Evolutionary conservation across 2,329 filamentous ascomycete genomes (phyloP).

Genomic region (Purpureocillium takamizusanense): DNA sequence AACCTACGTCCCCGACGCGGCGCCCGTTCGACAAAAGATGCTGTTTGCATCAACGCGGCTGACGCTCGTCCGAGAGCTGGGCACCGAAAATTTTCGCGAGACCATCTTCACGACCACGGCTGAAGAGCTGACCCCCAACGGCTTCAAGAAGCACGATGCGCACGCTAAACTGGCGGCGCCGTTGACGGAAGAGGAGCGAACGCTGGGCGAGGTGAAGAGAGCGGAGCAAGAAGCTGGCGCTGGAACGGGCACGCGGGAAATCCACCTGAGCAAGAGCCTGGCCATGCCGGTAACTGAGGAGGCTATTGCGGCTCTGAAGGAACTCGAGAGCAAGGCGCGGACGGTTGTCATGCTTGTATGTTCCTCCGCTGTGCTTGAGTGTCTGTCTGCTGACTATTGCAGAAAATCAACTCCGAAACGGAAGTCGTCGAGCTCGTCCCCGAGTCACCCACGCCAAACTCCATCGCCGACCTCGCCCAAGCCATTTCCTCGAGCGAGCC

Average conservation of each 20-base stretch:
- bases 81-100: constrained; percentile 69
- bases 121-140: constrained; percentile 58
- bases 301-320: constrained; percentile 54
- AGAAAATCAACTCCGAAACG: constrained; percentile 64
- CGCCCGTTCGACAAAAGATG: constrained; percentile 79
- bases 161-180: constrained; percentile 58
- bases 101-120: constrained; percentile 63
- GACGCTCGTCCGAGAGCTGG: constrained; percentile 67
- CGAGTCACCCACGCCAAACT: constrained; percentile 39
- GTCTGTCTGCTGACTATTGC: constrained; percentile 5
- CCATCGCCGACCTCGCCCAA: constrained; percentile 47
- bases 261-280: constrained; percentile 48
- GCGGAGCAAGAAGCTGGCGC: constrained; percentile 66
- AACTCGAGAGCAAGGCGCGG: constrained; percentile 43
- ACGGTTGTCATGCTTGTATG: constrained; percentile 58
- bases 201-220: constrained; percentile 62
- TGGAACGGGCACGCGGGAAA: constrained; percentile 53
- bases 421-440: constrained; percentile 61
- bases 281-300: constrained; percentile 52
- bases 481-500: constrained; percentile 61
- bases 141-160: constrained; percentile 64
- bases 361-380: constrained; percentile 5
- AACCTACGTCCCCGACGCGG: constrained; percentile 71
- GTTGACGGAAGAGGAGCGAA: constrained; percentile 69
- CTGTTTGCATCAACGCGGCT: constrained; percentile 71